A percentile compares a stretch with the other conserved stretches of the same genome.
phyloP scores from a whole-genome alignment of 768 basidiomycete species.

The Pleurotus salmoneostramineus region DNA sequence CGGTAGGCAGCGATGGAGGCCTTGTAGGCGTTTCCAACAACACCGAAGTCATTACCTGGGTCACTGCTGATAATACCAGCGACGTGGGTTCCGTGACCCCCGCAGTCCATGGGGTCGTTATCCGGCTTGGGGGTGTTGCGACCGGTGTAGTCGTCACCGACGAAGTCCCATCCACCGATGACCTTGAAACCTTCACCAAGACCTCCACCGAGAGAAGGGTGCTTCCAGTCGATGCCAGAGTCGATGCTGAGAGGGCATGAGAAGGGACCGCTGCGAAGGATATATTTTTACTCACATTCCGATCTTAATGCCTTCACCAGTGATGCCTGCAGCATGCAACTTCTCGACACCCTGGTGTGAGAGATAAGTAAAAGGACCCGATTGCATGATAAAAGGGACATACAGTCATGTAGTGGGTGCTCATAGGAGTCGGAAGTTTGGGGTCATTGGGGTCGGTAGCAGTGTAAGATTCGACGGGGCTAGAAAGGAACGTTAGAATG shows the following conservation, averaged over 20 bases:
- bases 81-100: slow-evolving; percentile 54
- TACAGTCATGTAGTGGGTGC: slow-evolving; percentile 54
- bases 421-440: slow-evolving; percentile 39
- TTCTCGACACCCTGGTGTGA: slow-evolving; percentile 52
- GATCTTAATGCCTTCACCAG: slow-evolving; percentile 63
- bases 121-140: not conserved
- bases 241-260: slow-evolving; percentile 36
- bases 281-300: slow-evolving; percentile 42
- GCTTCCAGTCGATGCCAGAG: slow-evolving; percentile 51
- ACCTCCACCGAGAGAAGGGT: slow-evolving; percentile 51
- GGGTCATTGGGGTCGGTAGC: slow-evolving; percentile 38
- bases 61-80: slow-evolving; percentile 62
- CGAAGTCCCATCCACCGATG: slow-evolving; percentile 53
- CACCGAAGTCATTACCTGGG: slow-evolving; percentile 56
- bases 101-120: not conserved
- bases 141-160: slow-evolving; percentile 52
- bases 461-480: slow-evolving; percentile 38
- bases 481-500: slow-evolving; percentile 14
- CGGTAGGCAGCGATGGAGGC: slow-evolving; percentile 52
- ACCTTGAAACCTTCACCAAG: slow-evolving; percentile 50
- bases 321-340: slow-evolving; percentile 57
- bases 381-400: slow-evolving; percentile 9
- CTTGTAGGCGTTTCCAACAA: slow-evolving; percentile 66
- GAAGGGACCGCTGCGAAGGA: not conserved
- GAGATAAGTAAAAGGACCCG: not conserved